phyloP scores from a whole-genome alignment of 306 rosid species.

The Begonia peltatifolia region DNA sequence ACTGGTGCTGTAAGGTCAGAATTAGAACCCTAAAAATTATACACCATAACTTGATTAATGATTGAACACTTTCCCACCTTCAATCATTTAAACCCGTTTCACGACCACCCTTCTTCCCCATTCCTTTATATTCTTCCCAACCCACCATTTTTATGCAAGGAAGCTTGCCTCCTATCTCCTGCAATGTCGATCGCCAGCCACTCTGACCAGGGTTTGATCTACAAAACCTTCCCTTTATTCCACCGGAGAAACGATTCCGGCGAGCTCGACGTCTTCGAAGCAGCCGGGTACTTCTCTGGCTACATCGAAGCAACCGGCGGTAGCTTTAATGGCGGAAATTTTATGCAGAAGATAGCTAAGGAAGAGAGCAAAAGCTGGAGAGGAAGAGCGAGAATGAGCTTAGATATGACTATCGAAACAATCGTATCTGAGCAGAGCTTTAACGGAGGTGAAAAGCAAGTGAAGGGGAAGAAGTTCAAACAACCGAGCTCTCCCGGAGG shows the following conservation, averaged over 20 bases:
- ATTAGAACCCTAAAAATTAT: too few relatives aligned
- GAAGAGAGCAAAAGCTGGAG: conserved; percentile 34
- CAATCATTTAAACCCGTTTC: too few relatives aligned
- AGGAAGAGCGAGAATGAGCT: conserved; percentile 60
- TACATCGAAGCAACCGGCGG: conserved; percentile 30
- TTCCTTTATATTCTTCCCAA: too few relatives aligned
- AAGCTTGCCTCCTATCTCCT: not conserved
- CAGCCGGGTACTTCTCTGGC: conserved; percentile 81
- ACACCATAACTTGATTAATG: too few relatives aligned
- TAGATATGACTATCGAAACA: conserved; percentile 73
- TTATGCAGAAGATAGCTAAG: conserved; percentile 32
- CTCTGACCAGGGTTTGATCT: conserved; percentile 29
- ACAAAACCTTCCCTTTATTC: conserved; percentile 51
- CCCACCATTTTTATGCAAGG: too few relatives aligned
- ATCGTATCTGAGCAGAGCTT: conserved; percentile 31
- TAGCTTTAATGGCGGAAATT: not conserved
- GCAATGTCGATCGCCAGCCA: conserved; percentile 51
- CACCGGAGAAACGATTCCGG: conserved; percentile 61
- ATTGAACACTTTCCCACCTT: too few relatives aligned
- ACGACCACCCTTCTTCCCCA: too few relatives aligned
- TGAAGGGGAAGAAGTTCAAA: conserved; percentile 53
- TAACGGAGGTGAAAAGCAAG: conserved; percentile 26
- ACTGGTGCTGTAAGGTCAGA: too few relatives aligned
- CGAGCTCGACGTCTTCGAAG: conserved; percentile 92
- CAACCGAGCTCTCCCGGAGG: conserved; percentile 97